phyloP scores from a whole-genome alignment of 2,329 filamentous ascomycete species.

The Pseudocercospora fijiensis region DNA sequence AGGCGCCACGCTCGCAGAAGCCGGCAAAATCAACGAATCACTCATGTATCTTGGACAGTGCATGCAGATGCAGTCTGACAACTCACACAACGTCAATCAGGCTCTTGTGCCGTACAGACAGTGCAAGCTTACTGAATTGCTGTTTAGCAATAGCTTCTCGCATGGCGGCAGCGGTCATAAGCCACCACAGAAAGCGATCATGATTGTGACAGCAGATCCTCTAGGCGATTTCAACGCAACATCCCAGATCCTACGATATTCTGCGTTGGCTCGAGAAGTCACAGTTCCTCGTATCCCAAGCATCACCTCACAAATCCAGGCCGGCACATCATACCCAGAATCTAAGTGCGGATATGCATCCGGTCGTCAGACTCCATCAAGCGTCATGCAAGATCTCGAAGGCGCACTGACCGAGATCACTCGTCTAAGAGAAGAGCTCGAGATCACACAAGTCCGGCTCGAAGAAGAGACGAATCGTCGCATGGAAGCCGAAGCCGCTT shows the following conservation, averaged over 20 bases:
- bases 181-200: constrained; percentile 81
- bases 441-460: constrained; percentile 68
- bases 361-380: constrained; percentile 46
- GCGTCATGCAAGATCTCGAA: constrained; percentile 68
- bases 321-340: constrained; percentile 24
- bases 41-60: constrained; percentile 98
- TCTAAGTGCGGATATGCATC: constrained; percentile 31
- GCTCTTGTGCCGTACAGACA: constrained; percentile 73
- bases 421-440: constrained; percentile 74
- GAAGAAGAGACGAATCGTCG: constrained; percentile 69
- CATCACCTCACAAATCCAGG: constrained; percentile 67
- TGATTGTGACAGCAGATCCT: constrained; percentile 95
- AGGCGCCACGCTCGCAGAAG: constrained; percentile 87
- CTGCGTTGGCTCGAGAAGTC: constrained; percentile 86
- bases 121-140: constrained; percentile 54
- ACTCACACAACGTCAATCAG: constrained; percentile 56
- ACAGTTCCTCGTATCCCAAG: constrained; percentile 87
- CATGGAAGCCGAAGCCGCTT: constrained; percentile 69
- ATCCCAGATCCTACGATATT: constrained; percentile 92
- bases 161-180: constrained; percentile 51
- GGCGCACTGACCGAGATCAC: constrained; percentile 77
- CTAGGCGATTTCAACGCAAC: constrained; percentile 94
- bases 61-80: constrained; percentile 88
- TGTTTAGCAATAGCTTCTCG: constrained; percentile 53
- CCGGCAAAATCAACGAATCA: constrained; percentile 97